These are phyloP conservation scores for Colletotrichum tropicale DNA, from an alignment of 2,329 filamentous ascomycete genomes.

Conservation along the genomic window DNA sequence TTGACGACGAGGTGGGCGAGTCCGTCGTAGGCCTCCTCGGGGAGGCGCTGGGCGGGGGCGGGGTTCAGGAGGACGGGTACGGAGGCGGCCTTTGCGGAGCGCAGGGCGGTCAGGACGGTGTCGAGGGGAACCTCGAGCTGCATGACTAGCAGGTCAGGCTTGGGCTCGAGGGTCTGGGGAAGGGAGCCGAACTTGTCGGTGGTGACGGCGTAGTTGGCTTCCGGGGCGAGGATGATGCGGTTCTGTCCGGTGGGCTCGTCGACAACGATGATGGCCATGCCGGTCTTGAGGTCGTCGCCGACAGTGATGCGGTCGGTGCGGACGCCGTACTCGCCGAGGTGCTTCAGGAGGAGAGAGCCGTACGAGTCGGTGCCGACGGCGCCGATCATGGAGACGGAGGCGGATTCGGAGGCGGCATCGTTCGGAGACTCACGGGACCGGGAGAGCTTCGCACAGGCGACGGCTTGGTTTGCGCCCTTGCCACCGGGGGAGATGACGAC, in stretches of 20 bases:
- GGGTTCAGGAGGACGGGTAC: conserved; percentile 83
- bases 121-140: conserved; percentile 78
- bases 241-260: conserved; percentile 77
- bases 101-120: conserved; percentile 67
- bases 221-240: conserved; percentile 75
- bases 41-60: conserved; percentile 75
- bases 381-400: conserved; percentile 71
- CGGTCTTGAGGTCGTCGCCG: conserved; percentile 56
- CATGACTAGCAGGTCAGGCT: conserved; percentile 71
- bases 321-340: conserved; percentile 66
- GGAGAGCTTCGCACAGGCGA: conserved; percentile 84
- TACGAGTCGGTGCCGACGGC: conserved; percentile 75
- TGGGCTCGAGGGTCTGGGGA: conserved; percentile 27
- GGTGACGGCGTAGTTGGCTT: conserved; percentile 65
- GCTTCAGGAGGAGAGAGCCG: conserved; percentile 61
- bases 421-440: conserved; percentile 41
- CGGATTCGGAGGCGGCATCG: conserved; percentile 36
- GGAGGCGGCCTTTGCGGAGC: conserved; percentile 47
- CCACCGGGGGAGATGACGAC: conserved; percentile 86
- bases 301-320: conserved; percentile 57
- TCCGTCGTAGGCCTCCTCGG: conserved; percentile 66
- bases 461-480: conserved; percentile 95
- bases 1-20: conserved; percentile 87
- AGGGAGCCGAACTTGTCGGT: conserved; percentile 38
- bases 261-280: conserved; percentile 77